phyloP scores from a whole-genome alignment of 148 eudicot genomes.

The Silene latifolia region DNA sequence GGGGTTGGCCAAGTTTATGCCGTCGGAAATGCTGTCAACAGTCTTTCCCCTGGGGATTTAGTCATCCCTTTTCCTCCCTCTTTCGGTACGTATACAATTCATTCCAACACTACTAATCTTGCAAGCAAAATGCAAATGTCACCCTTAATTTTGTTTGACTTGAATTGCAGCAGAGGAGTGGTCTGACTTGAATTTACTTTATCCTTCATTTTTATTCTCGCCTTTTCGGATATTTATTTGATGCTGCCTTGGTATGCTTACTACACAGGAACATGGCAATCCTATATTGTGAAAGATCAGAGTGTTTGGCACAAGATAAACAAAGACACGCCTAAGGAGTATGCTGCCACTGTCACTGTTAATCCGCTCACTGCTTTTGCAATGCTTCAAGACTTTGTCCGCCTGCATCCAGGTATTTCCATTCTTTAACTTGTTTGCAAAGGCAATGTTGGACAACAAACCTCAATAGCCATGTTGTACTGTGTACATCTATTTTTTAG shows the following conservation, averaged over 20 bases:
- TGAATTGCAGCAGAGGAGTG: too few species aligned
- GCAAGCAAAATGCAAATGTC: too few species aligned
- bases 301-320: slow-evolving; percentile 81
- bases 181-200: too few species aligned
- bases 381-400: slow-evolving; percentile 77
- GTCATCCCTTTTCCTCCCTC: slow-evolving; percentile 93
- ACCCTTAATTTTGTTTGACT: too few species aligned
- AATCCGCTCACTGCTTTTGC: slow-evolving; percentile 85
- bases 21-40: slow-evolving; percentile 65
- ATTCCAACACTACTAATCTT: too few species aligned
- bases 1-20: slow-evolving; percentile 84
- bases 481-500: too few species aligned
- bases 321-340: slow-evolving; percentile 61
- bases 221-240: too few species aligned
- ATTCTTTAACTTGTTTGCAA: too few species aligned
- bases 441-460: too few species aligned
- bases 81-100: slow-evolving; percentile 42
- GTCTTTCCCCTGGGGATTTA: slow-evolving; percentile 72
- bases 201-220: too few species aligned
- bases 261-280: slow-evolving; percentile 76
- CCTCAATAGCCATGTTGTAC: too few species aligned
- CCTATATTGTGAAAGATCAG: slow-evolving; percentile 72
- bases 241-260: too few species aligned
- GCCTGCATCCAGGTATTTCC: slow-evolving; percentile 55
- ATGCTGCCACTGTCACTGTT: slow-evolving; percentile 85